Conservation (phyloP, 2,329 filamentous ascomycete genomes). For the Coleophoma cylindrospora region DNA sequence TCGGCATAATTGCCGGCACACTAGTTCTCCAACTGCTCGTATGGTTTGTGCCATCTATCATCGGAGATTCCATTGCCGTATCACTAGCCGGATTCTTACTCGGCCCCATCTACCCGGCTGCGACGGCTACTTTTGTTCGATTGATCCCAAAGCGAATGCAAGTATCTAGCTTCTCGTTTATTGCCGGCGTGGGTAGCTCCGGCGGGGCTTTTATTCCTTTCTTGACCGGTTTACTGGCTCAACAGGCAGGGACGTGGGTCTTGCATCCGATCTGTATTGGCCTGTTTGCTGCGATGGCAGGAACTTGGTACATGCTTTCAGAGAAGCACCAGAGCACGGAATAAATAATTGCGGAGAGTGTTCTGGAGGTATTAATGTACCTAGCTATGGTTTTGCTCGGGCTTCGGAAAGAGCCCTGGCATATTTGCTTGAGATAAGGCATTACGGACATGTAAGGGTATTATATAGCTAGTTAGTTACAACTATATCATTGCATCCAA, state of each 20-base stretch:
- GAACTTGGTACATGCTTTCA: neutral
- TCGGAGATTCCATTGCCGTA: slow-evolving; percentile 60
- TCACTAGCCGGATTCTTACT: slow-evolving; percentile 67
- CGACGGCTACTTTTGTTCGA: slow-evolving; percentile 55
- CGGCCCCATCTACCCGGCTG: slow-evolving; percentile 73
- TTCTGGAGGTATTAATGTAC: too few species aligned
- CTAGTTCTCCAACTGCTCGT: slow-evolving; percentile 65
- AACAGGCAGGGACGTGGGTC: neutral
- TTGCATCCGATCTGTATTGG: neutral
- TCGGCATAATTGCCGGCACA: slow-evolving; percentile 48
- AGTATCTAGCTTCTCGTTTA: slow-evolving; percentile 57
- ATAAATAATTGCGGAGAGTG: too few species aligned
- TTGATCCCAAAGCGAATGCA: slow-evolving; percentile 53
- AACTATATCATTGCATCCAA: too few species aligned
- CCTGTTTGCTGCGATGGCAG: neutral
- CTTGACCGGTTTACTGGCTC: neutral
- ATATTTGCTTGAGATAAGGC: too few species aligned
- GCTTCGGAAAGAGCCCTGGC: too few species aligned
- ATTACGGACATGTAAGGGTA: too few species aligned
- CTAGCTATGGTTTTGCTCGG: too few species aligned
- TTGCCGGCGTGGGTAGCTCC: slow-evolving; percentile 61
- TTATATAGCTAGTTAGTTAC: too few species aligned
- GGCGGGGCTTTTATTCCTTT: slow-evolving; percentile 39
- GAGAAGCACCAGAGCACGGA: too few species aligned
- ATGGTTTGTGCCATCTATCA: slow-evolving; percentile 69